Base-by-base conservation (phyloP, 2,329 filamentous ascomycete species). In the Ambrosiella beaveri region DNA sequence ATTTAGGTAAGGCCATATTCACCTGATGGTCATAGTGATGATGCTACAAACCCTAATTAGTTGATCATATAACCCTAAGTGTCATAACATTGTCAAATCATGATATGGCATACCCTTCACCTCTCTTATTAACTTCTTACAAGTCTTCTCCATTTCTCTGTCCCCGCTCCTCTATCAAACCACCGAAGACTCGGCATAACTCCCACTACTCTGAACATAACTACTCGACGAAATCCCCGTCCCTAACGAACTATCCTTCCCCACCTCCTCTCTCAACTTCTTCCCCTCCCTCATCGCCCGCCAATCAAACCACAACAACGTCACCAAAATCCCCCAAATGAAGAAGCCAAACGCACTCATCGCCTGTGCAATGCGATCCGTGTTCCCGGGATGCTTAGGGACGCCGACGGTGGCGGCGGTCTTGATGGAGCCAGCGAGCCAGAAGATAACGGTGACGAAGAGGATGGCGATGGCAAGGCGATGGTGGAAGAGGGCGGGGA, bases 391-490 rank as follows among this genome's bases (percentile, higher is more conserved):
- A 59, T 76, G 71, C 7, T 67, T 69, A 0, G 79, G 71, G 13
- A 78, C 74, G 57, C 78, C 78, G 59, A 88, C 70, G 58, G 75
- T 74, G 17, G 81, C 83, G 0, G 85, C 88, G 9, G 90, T 70
- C 0, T 88, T 87, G 63, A 94, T 82, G 65, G 88, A 85, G 6
- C 88, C 88, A 0, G 85, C 83, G 66, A 96, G 93, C 89, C 89
- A 95, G 74, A 94, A 94, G 59, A 94, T 75, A 71, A 85, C 83
- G 8, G 87, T 93, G 27, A 93, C 63, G 52, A 73, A 74, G 65
- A 94, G 86, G 38, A 87, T 74, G 1, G 65, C 81, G 15, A 90
- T 73, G 13, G 88, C 78, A 50, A 76, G 80, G 55, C 80, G 79
- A 56, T 76, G 78, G 68, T 88, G 80, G 64, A 82, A 82, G 9